Evolutionary conservation across 2,329 filamentous ascomycete genomes (phyloP), one percentile per base, ranked within the genome.

Genomic region (Neocucurbitaria cava): DNA sequence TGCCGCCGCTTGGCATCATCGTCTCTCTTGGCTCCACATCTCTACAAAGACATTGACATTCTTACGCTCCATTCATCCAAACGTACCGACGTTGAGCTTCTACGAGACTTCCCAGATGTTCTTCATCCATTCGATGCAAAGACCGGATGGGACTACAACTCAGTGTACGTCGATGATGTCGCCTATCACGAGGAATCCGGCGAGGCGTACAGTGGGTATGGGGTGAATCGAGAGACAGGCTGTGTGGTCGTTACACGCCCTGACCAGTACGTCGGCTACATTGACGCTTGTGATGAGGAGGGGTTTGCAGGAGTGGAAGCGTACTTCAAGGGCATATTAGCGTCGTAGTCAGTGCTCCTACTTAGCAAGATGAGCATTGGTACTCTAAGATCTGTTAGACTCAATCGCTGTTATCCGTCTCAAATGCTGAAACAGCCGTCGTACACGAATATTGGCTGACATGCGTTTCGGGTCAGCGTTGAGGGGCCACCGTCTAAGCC

Each of bases 261-360:
- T 2, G 89, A 91, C 76, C 86, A 89, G 67, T 87, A 91, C 71
- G 82, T 90, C 28, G 81, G 76, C 0, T 76, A 68, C 46, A 62
- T 83, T 18, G 77, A 77, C 5, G 70, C 70, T 24, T 24, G 78
- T 42, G 72, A 77, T 30, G 66, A 62, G 53, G 68, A 69, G 46
- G 71, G 69, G 0, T 59, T 56, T 35, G 44, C 50, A 23, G 72
- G 64, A 0, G 58, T 76, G 15, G 72, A 75, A 52, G 47, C 36
- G 39, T 76, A 72, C 44, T 74, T 75, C 36, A 52, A 41, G 42
- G 71, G 72, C 0, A 61, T 75, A 17, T 58, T 75, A n/a, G 54
- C 57, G 18, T 21, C n/a, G 23, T 59, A 57, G 47, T 24, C n/a
- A n/a, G n/a, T n/a, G n/a, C n/a, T n/a, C n/a, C n/a, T n/a, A n/a